These are phyloP conservation scores for Neurospora sublineolata DNA, from an alignment of 495 filamentous ascomycete genomes.

Conservation along the genomic window DNA sequence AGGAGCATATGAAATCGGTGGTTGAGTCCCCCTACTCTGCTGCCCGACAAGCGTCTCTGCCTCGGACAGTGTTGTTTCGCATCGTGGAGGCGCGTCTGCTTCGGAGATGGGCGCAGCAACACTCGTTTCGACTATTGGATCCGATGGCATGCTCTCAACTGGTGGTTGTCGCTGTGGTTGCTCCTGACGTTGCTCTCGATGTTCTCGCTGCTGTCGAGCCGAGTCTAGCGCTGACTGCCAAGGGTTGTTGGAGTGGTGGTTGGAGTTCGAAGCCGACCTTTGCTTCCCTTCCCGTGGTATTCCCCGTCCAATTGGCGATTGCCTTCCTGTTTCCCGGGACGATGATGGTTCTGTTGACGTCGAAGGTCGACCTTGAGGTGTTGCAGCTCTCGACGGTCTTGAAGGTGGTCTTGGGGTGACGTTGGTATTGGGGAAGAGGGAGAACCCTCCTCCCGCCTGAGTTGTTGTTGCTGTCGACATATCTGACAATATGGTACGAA, in stretches of 20 bases:
- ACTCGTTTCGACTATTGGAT: constrained; percentile 18
- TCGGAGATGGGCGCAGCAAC: constrained; percentile 15
- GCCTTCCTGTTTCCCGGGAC: constrained; percentile 21
- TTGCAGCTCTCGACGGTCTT: constrained; percentile 26
- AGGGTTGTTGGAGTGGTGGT: constrained; percentile 15
- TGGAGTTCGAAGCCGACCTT: constrained; percentile 5
- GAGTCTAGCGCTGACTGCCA: constrained; percentile 23
- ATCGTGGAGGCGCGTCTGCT: constrained; percentile 28
- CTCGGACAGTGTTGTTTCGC: constrained; percentile 40
- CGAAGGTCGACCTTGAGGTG: constrained; percentile 26
- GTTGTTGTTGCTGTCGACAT: constrained; percentile 8
- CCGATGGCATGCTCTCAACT: constrained; percentile 10
- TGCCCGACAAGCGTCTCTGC: constrained; percentile 38
- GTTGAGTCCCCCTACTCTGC: constrained; percentile 34
- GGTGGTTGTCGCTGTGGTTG: constrained; percentile 2
- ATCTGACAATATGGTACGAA: not conserved
- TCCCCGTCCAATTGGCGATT: constrained; percentile 18
- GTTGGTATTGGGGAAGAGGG: constrained; percentile 38
- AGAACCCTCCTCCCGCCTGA: constrained; percentile 34
- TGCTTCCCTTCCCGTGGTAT: constrained; percentile 25
- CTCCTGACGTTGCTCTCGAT: constrained; percentile 5
- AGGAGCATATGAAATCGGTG: constrained; percentile 24
- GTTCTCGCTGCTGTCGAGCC: constrained; percentile 4
- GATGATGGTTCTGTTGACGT: constrained; percentile 20
- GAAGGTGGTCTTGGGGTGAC: constrained; percentile 19